A percentile compares a stretch with the other conserved stretches of the same genome.
phyloP scores from a whole-genome alignment of 345 rosid genomes.

The Gossypium raimondii region DNA sequence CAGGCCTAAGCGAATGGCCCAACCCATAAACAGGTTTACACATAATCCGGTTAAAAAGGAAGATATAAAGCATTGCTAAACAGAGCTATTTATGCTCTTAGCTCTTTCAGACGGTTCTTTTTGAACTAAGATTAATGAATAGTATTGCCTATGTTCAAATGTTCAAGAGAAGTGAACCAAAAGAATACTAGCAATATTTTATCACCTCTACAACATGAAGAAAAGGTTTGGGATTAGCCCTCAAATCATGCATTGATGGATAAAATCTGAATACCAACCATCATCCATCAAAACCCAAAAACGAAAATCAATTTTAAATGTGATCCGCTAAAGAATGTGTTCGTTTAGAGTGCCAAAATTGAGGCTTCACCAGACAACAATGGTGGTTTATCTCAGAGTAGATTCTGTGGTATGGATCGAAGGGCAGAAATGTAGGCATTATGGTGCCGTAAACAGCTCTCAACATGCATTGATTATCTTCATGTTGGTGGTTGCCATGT shows the following conservation, averaged over 20 bases:
- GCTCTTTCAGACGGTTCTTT: neutral
- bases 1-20: accelerated
- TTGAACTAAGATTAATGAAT: neutral
- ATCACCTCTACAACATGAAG: neutral
- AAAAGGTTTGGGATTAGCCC: neutral
- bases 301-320: neutral
- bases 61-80: neutral
- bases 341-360: neutral
- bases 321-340: conserved; percentile 9
- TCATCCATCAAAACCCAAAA: neutral
- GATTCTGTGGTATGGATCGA: neutral
- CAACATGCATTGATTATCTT: conserved; percentile 9
- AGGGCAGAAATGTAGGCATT: neutral
- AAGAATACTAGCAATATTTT: neutral
- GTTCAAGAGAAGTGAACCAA: neutral
- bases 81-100: neutral
- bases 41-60: too few relatives aligned
- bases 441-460: neutral
- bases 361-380: neutral
- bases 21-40: too few relatives aligned
- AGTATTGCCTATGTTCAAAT: neutral
- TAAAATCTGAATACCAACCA: neutral
- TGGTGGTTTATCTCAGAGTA: neutral
- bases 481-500: conserved; percentile 94
- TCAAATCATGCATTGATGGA: neutral